Evolutionary conservation across 495 filamentous ascomycete genomes (phyloP), one percentile per base, ranked within the genome.

Genomic region (Penicillium turbatum): DNA sequence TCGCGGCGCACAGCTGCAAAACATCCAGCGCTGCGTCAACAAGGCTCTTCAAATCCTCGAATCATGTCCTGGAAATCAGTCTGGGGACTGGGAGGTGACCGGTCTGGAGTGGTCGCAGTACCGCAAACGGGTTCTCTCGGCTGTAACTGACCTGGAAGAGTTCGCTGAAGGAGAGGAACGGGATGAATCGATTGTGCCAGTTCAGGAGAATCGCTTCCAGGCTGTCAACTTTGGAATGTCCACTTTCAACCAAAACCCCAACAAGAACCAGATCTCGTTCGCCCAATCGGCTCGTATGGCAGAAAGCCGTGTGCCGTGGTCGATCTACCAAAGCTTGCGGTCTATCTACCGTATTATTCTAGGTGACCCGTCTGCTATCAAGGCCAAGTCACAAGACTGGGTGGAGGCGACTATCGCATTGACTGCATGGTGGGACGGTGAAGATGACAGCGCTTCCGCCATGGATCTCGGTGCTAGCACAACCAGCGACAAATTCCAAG

Each of bases 341-440:
- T 77, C 81, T 11, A 67, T 95, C 10, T 95, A 95, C 61, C 83
- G 82, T 13, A 82, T 90, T 32, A 69, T 93, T 7, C 80, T 90
- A 2, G 91, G 92, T 17, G 79, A 84, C 40, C 69, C 79, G 10
- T 72, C 78, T 9, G 83, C 88, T 11, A 88, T 95, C 55, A 73
- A 91, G 32, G 77, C 79, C 30, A 72, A 79, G 41, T 76, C 89
- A 9, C 79, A 87, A 58, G 89, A 93, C 66, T 97, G 90, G 91
- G 78, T 90, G 40, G 92, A 97, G 69, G 90, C 89, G 0, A 86
- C 86, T 2, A 69, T 95, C 43, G 86, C 83, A 4, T 69, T 95
- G 40, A 86, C 89, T 9, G 83, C 85, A 0, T 96, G 91, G 91
- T 95, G 90, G 89, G 84, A 90, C 65, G 88, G 91, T 32, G 80